Base-by-base conservation (phyloP, 2,329 filamentous ascomycete species). In the Coleophoma eucalyptorum region DNA sequence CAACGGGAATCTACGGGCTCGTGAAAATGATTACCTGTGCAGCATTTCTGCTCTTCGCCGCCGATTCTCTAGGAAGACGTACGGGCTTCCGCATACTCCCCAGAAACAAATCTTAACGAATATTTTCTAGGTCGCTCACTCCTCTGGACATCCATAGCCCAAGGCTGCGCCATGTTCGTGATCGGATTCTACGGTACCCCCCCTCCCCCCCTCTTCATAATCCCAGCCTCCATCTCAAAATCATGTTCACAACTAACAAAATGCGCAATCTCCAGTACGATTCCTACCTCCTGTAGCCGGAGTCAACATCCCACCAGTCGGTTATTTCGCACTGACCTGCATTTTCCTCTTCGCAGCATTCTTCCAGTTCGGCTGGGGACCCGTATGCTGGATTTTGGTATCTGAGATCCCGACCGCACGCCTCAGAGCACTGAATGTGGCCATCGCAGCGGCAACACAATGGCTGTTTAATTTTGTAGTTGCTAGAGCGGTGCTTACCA, bases 401-500 rank as follows among this genome's bases (percentile, higher is more conserved):
- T 79, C 78, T 21, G 86, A 90, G 67, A 89, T 89, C 51, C 84
- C 85, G 0, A 83, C 83, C 6, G 82, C 83, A 0, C 74, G 86
- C 33, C 72, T 89, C 7, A 73, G 86, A 50, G 81, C 80, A 16
- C 69, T 86, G 57, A 89, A 88, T 60, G 85, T 89, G 6, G 78
- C 84, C 2, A 73, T 89, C 43, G 85, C 78, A 0, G 84, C 86
- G 1, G 82, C 81, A 1, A 87, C 82, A 0, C 84, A 89, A 61
- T 88, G 85, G 85, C 67, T 89, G 4, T 89, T 89, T 67, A 90
- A 90, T 63, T 87, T 89, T 54, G 79, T 88, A 10, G 82, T 89
- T 50, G 85, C 86, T 2, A 72, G 83, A 51, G 82, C 83, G 33
- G 83, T 85, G 3, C 80, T 85, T 2, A 82, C 79, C 43, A 89